phyloP scores from a whole-genome alignment of 2,329 filamentous ascomycete species.

The Colletotrichum caudatum region DNA sequence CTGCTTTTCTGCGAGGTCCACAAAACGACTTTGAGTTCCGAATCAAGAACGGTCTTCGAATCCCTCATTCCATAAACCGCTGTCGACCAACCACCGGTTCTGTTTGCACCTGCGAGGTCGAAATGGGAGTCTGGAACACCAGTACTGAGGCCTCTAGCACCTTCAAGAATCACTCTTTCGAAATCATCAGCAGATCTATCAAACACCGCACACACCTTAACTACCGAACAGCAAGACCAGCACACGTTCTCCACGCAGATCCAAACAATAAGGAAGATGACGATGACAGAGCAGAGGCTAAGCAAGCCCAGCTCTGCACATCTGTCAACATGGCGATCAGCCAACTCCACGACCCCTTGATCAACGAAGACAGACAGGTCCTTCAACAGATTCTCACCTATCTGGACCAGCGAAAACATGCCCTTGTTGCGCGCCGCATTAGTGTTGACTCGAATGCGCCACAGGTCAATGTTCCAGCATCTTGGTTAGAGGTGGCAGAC shows the following conservation, averaged over 20 bases:
- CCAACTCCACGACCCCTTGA: constrained; percentile 2
- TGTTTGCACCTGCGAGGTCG: rapidly evolving
- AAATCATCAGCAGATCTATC: neutral
- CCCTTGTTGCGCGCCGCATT: neutral
- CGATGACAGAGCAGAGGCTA: neutral
- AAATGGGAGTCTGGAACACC: neutral
- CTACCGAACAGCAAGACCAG: neutral
- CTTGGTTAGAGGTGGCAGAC: neutral
- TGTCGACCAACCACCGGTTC: neutral
- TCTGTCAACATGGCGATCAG: neutral
- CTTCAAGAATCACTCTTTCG: neutral
- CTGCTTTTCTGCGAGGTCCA: neutral
- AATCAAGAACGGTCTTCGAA: neutral
- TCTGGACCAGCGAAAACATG: neutral
- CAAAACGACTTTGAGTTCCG: no score
- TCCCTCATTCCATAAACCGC: neutral
- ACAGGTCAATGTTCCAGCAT: constrained; percentile 1
- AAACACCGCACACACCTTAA: neutral
- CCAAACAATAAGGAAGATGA: neutral
- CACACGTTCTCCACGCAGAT: neutral
- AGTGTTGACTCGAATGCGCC: constrained; percentile 8
- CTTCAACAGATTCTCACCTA: neutral
- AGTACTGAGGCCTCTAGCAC: neutral
- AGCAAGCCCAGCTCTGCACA: neutral
- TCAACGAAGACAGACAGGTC: neutral